phyloP scores from a whole-genome alignment of 2,329 filamentous ascomycete genomes.

The Aureobasidium sp. region DNA sequence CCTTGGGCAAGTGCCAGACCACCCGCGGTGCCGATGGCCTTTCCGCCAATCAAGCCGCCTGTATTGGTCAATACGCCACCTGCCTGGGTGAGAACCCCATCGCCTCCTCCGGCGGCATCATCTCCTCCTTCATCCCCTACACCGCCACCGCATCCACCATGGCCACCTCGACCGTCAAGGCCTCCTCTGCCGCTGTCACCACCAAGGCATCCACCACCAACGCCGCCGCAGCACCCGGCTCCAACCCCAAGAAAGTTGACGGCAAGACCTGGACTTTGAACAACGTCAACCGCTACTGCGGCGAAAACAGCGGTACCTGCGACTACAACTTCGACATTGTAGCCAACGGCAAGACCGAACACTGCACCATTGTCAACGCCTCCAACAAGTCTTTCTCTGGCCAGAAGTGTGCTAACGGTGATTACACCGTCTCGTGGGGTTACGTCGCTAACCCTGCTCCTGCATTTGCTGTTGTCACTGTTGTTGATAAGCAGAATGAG shows the following conservation, averaged over 20 bases:
- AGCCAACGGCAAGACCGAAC: conserved; percentile 17
- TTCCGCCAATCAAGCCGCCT: conserved; percentile 16
- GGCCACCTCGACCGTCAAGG: conserved; percentile 7
- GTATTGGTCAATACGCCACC: conserved; percentile 6
- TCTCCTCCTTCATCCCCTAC: not conserved
- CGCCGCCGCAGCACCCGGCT: not conserved
- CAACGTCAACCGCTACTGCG: conserved; percentile 24
- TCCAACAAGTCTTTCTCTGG: conserved; percentile 15
- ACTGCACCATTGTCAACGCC: conserved; percentile 23
- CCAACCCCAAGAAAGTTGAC: conserved; percentile 15
- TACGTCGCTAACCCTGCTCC: conserved; percentile 22
- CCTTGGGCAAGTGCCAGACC: conserved; percentile 2
- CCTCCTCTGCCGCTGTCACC: not conserved
- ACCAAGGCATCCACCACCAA: not conserved
- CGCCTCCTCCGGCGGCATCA: not conserved
- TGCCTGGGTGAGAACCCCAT: conserved; percentile 22
- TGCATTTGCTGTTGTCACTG: conserved; percentile 22
- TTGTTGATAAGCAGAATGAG: conserved; percentile 18
- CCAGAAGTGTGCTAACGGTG: conserved; percentile 18
- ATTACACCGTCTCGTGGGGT: conserved; percentile 22
- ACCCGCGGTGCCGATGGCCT: conserved; percentile 2
- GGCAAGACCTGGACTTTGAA: conserved; percentile 22
- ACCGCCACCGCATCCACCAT: conserved; percentile 6
- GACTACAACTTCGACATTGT: conserved; percentile 25
- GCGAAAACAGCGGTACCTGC: conserved; percentile 18